Evolutionary conservation across 1,139 yeast genomes (phyloP).

Genomic region (Saccharomyces hybrid): DNA sequence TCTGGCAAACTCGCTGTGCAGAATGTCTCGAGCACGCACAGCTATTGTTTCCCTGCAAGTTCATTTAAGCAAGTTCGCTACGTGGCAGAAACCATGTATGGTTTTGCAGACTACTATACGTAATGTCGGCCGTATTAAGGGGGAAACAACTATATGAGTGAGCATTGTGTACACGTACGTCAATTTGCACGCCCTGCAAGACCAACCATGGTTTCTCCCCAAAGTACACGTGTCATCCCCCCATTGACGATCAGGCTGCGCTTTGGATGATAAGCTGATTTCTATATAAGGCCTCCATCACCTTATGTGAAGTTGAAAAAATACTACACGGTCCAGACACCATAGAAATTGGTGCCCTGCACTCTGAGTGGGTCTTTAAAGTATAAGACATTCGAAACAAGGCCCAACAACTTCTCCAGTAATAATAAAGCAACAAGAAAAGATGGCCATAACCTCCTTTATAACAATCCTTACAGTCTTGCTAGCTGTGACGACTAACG

Average conservation of each 20-base stretch:
- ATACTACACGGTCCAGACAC: background rate
- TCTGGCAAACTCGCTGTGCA: background rate
- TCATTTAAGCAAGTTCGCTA: background rate
- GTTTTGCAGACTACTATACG: background rate
- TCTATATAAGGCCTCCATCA: background rate
- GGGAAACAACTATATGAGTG: background rate
- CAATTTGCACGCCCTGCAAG: background rate
- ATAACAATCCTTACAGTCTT: background rate
- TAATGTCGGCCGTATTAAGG: background rate
- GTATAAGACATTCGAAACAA: background rate
- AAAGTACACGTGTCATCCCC: too few relatives aligned
- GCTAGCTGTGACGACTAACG: background rate
- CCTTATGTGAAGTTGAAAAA: background rate
- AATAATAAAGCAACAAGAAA: background rate
- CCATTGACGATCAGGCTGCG: background rate
- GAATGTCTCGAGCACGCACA: background rate
- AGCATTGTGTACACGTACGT: background rate
- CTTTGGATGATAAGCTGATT: background rate
- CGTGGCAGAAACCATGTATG: background rate
- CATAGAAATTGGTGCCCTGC: background rate
- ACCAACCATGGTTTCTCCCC: too few relatives aligned
- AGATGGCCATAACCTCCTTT: background rate
- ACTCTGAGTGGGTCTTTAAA: background rate
- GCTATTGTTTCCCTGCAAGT: background rate
- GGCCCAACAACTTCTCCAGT: background rate